Conservation (phyloP, 768 basidiomycete genomes). For the Leucocoprinus sp. region DNA sequence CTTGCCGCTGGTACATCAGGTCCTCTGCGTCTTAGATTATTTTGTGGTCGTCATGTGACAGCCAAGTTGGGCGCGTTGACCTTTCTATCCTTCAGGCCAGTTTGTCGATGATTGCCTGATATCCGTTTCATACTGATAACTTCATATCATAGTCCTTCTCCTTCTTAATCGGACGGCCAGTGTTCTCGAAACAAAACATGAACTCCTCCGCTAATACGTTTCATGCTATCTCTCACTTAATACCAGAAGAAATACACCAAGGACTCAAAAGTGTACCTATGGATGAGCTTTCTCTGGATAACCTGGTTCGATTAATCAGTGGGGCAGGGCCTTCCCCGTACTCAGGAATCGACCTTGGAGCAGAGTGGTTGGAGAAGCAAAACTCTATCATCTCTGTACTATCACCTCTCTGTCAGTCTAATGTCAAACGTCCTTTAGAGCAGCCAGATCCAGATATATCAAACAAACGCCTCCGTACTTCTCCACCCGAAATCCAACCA, state of each 20-base stretch:
- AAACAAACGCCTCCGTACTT: conserved; percentile 28
- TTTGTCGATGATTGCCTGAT: no score
- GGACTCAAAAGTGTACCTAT: conserved; percentile 18
- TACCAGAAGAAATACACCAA: conserved; percentile 7
- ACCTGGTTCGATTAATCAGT: conserved; percentile 32
- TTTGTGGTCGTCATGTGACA: conserved; percentile 11
- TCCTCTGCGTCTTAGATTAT: not conserved
- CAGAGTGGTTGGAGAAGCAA: conserved; percentile 34
- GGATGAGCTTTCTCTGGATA: conserved; percentile 30
- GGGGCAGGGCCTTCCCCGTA: conserved; percentile 31
- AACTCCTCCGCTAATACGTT: conserved; percentile 1
- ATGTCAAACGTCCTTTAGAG: conserved; percentile 28
- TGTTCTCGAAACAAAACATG: conserved; percentile 2
- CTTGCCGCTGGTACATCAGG: no score
- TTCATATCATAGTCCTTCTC: conserved; percentile 3
- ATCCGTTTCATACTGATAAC: no score
- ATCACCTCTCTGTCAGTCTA: conserved; percentile 19
- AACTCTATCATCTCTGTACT: conserved; percentile 21
- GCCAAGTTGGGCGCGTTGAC: not conserved
- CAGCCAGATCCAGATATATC: conserved; percentile 22
- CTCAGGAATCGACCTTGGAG: conserved; percentile 19
- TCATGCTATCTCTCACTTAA: conserved; percentile 5
- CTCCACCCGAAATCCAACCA: conserved; percentile 15
- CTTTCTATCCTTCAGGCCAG: not conserved
- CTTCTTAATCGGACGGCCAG: no score